Evolutionary conservation across 1,139 yeast species (phyloP).

Genomic region (Yamadazyma friedrichii): DNA sequence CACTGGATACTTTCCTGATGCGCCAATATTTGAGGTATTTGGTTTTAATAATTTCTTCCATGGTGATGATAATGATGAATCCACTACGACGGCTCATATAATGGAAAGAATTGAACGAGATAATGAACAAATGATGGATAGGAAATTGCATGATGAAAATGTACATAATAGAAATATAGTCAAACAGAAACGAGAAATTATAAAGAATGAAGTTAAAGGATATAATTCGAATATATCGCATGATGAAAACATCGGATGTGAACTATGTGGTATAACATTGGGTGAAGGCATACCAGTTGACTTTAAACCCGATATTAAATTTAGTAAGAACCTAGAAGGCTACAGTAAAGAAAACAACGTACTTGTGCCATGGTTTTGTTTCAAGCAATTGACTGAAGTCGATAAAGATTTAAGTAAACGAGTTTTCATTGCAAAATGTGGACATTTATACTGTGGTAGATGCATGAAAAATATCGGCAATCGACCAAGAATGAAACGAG

Average conservation of each 20-base stretch:
- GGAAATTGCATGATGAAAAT: slow-evolving; percentile 32
- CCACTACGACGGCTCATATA: slow-evolving; percentile 16
- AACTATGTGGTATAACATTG: slow-evolving; percentile 64
- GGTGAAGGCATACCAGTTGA: slow-evolving; percentile 69
- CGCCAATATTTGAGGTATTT: neutral
- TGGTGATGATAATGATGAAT: neutral
- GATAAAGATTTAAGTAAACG: slow-evolving; percentile 67
- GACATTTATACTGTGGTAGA: slow-evolving; percentile 85
- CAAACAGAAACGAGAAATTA: slow-evolving; percentile 27
- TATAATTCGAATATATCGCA: slow-evolving; percentile 40
- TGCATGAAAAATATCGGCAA: slow-evolving; percentile 65
- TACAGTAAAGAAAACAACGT: slow-evolving; percentile 33
- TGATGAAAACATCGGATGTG: slow-evolving; percentile 49
- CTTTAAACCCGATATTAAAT: slow-evolving; percentile 35
- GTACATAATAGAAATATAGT: slow-evolving; percentile 28
- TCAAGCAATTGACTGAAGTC: slow-evolving; percentile 44
- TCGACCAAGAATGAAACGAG: slow-evolving; percentile 25
- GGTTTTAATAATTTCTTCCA: neutral
- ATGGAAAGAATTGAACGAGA: slow-evolving; percentile 44
- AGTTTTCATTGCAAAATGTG: slow-evolving; percentile 71
- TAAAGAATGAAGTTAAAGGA: slow-evolving; percentile 22
- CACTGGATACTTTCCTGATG: slow-evolving; percentile 4
- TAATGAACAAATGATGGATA: slow-evolving; percentile 36
- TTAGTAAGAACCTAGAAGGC: slow-evolving; percentile 25
- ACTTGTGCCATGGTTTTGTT: slow-evolving; percentile 67